Percentiles rank a stretch among this genome's conserved stretches.
Conservation (phyloP, 495 filamentous ascomycete genomes). For the Xeromyces bisporus region DNA sequence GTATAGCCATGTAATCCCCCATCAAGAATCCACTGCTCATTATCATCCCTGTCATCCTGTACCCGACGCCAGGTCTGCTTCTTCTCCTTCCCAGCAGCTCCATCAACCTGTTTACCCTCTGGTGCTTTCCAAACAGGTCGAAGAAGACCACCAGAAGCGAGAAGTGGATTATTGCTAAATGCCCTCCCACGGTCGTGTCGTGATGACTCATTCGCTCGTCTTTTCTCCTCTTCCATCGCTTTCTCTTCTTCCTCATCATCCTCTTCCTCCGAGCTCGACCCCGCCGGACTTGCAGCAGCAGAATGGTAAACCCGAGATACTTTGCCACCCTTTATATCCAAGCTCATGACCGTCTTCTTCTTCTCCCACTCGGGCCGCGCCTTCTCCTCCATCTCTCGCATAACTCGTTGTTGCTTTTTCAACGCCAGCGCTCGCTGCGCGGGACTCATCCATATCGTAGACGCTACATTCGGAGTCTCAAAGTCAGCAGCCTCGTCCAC, state of each 20-base stretch:
- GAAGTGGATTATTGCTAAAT: constrained; percentile 71
- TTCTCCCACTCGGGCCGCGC: constrained; percentile 88
- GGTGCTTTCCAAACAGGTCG: constrained; percentile 57
- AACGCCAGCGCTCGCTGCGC: constrained; percentile 73
- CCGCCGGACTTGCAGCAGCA: constrained; percentile 11
- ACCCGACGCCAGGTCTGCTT: constrained; percentile 66
- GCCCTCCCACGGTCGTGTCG: constrained; percentile 32
- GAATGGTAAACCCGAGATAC: constrained; percentile 55
- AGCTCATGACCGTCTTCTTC: constrained; percentile 67
- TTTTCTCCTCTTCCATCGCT: constrained; percentile 5
- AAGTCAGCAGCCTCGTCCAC: constrained; percentile 91
- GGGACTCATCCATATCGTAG: constrained; percentile 76
- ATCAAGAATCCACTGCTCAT: constrained; percentile 82
- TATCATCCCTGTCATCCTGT: constrained; percentile 80
- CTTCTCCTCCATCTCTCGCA: constrained; percentile 81
- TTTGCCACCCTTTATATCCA: constrained; percentile 65
- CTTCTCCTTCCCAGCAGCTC: constrained; percentile 22
- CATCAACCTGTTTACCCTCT: constrained; percentile 24
- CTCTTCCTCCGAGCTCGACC: constrained; percentile 13
- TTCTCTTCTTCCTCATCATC: constrained; percentile 15
- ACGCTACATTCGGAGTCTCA: constrained; percentile 49
- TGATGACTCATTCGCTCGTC: constrained; percentile 1
- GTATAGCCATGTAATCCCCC: constrained; percentile 52
- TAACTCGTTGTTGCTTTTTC: constrained; percentile 75
- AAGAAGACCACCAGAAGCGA: constrained; percentile 52